phyloP scores from a whole-genome alignment of 495 filamentous ascomycete genomes.

The Penicillium pancosmium region DNA sequence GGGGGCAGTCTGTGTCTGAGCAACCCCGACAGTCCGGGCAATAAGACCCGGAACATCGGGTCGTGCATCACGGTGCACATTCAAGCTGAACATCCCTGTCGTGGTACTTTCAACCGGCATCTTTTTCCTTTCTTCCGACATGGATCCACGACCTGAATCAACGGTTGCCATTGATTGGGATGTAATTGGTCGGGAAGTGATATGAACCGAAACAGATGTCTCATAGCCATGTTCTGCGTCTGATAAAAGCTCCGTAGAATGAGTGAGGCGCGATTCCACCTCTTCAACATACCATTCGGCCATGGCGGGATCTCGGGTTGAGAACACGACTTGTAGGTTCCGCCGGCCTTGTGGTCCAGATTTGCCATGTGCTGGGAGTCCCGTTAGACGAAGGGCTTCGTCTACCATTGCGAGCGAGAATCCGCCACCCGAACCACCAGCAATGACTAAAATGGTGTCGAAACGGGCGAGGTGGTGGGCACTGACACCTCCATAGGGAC shows the following conservation, averaged over 20 bases:
- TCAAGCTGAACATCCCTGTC: constrained; percentile 24
- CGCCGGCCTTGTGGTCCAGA: constrained; percentile 15
- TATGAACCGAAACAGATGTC: constrained; percentile 35
- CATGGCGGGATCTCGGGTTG: constrained; percentile 30
- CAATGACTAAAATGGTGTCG: constrained; percentile 49
- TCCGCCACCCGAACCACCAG: constrained; percentile 59
- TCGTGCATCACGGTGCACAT: constrained; percentile 29
- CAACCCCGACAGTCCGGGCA: constrained; percentile 32
- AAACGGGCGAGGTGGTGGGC: constrained; percentile 25
- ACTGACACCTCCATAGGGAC: constrained; percentile 53
- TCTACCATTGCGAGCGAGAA: constrained; percentile 45
- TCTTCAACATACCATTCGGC: constrained; percentile 33
- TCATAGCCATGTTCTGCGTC: constrained; percentile 31
- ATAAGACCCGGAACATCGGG: constrained; percentile 42
- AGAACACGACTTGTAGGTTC: constrained; percentile 31
- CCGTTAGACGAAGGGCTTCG: constrained; percentile 27
- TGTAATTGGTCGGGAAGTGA: constrained; percentile 22
- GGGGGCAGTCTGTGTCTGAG: constrained; percentile 12
- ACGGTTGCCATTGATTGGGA: constrained; percentile 13
- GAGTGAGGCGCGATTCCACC: constrained; percentile 29
- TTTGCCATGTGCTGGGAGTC: not conserved
- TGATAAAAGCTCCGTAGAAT: constrained; percentile 16
- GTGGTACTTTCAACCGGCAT: constrained; percentile 18
- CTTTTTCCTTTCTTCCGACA: constrained; percentile 5
- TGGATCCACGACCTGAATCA: constrained; percentile 10